Conservation (phyloP, 805 yeast genomes). For the Lipomyces sp. region DNA sequence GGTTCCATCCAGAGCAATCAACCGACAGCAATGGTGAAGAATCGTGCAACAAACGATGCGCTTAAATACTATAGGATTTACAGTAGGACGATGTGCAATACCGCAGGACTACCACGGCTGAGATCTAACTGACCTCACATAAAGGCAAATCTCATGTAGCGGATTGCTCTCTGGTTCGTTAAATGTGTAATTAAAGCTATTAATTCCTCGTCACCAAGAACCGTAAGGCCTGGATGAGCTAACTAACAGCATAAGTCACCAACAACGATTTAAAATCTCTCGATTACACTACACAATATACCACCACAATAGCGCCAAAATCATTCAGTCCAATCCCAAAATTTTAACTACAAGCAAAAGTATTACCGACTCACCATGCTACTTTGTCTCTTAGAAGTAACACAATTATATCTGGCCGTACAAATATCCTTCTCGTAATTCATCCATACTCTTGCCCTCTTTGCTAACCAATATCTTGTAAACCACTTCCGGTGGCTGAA, state of each 20-base stretch:
- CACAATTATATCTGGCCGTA: conserved; percentile 38
- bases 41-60: too few relatives aligned
- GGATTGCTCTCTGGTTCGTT: too few relatives aligned
- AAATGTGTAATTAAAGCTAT: too few relatives aligned
- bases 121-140: too few relatives aligned
- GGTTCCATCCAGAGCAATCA: too few relatives aligned
- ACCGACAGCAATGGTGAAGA: too few relatives aligned
- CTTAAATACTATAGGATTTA: too few relatives aligned
- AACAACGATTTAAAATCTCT: background rate
- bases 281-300: background rate
- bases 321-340: background rate
- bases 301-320: background rate
- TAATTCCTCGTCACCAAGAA: too few relatives aligned
- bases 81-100: too few relatives aligned
- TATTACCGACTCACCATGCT: background rate
- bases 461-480: conserved; percentile 40
- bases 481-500: conserved; percentile 47
- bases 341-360: background rate
- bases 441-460: conserved; percentile 30
- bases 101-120: too few relatives aligned
- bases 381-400: background rate
- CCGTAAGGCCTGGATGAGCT: too few relatives aligned
- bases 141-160: too few relatives aligned
- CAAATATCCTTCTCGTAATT: conserved; percentile 26
- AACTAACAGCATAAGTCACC: background rate